Evolutionary conservation across 2,329 filamentous ascomycete species (phyloP).

Genomic region (Trichoderma afroharzianum): DNA sequence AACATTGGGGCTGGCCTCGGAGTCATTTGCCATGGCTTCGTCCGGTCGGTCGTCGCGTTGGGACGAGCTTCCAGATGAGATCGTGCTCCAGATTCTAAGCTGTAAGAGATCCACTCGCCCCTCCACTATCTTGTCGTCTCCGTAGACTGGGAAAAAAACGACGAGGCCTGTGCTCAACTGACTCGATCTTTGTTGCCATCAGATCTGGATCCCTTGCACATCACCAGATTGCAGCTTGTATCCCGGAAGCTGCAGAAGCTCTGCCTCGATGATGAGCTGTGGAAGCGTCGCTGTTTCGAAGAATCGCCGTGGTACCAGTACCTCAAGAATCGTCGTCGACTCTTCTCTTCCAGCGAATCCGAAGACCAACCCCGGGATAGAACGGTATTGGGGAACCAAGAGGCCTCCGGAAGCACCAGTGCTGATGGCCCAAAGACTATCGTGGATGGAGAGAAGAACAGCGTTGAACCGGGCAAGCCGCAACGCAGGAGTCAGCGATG

Average conservation of each 20-base stretch:
- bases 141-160: slow-evolving; percentile 9
- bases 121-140: background rate
- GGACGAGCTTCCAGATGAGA: slow-evolving; percentile 60
- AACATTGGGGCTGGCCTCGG: slow-evolving; percentile 2
- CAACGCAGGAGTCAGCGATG: slow-evolving; percentile 18
- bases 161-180: slow-evolving; percentile 17
- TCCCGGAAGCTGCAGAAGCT: slow-evolving; percentile 63
- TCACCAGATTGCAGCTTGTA: slow-evolving; percentile 66
- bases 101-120: slow-evolving; percentile 43
- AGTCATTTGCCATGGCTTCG: slow-evolving; percentile 28
- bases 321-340: slow-evolving; percentile 43
- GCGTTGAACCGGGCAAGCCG: background rate
- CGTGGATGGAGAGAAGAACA: background rate
- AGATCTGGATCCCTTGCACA: slow-evolving; percentile 37
- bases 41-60: slow-evolving; percentile 24
- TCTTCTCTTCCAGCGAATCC: slow-evolving; percentile 28
- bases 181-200: background rate
- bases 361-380: slow-evolving; percentile 25
- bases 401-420: slow-evolving; percentile 22
- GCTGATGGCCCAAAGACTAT: background rate
- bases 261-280: slow-evolving; percentile 70
- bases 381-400: slow-evolving; percentile 29
- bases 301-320: slow-evolving; percentile 62
- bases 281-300: slow-evolving; percentile 72
- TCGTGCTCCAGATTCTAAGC: slow-evolving; percentile 59